Conservation (phyloP, 2,329 filamentous ascomycete species). For the Nothomitra cinnamomea region DNA sequence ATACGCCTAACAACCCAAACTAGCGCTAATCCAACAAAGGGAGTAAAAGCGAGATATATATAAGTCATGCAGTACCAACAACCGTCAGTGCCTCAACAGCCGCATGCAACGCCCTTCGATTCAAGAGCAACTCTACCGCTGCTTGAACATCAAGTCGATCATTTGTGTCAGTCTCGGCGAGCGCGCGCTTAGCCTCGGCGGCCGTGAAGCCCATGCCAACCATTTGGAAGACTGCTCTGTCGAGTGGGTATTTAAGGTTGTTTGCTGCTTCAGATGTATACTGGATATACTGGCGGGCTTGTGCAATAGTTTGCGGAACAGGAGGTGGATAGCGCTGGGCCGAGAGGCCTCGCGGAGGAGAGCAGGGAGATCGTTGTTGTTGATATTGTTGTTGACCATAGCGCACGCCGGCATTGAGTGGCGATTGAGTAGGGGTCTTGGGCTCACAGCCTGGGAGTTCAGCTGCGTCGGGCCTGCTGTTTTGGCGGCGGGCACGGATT, state of each 20-base stretch:
- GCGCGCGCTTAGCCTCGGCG: slow-evolving; percentile 36
- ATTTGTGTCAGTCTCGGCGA: slow-evolving; percentile 41
- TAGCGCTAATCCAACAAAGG: too few species aligned
- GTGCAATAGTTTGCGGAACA: slow-evolving; percentile 9
- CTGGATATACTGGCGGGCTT: slow-evolving; percentile 9
- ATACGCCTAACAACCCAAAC: too few species aligned
- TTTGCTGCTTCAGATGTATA: slow-evolving; percentile 15
- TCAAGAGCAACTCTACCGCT: slow-evolving; percentile 37
- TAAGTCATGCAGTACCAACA: too few species aligned
- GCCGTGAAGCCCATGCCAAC: slow-evolving; percentile 42
- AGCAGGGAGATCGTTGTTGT: background rate
- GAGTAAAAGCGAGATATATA: too few species aligned
- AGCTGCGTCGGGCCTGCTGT: background rate
- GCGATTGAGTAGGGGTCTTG: background rate
- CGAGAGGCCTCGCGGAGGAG: too few species aligned
- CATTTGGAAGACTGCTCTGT: slow-evolving; percentile 37
- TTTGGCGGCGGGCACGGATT: background rate
- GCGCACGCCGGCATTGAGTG: too few species aligned
- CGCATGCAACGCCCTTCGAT: slow-evolving; percentile 15
- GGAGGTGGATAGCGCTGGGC: background rate
- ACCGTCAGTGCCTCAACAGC: background rate
- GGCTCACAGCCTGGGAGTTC: background rate
- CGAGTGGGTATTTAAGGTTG: slow-evolving; percentile 32
- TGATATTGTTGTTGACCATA: background rate
- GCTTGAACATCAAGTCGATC: slow-evolving; percentile 39